Evolutionary conservation across 2,329 filamentous ascomycete genomes (phyloP).

Genomic region (Colletotrichum sublineola): DNA sequence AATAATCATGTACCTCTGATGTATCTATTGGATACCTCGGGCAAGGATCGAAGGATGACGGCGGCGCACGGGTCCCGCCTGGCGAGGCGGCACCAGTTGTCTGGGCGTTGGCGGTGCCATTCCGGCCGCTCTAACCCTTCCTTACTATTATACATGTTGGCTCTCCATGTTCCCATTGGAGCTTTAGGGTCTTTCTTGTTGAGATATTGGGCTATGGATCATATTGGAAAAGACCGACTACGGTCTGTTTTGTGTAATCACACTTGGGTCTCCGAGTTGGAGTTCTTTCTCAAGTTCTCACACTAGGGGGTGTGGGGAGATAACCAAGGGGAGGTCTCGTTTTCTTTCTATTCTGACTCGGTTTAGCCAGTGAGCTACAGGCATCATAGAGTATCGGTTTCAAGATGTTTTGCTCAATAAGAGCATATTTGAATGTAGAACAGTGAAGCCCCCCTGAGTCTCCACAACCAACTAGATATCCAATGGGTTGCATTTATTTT

Average conservation of each 20-base stretch:
- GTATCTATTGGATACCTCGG: background rate
- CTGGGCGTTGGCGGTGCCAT: background rate
- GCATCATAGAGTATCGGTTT: background rate
- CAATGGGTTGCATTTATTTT: background rate
- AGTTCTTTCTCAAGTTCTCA: background rate
- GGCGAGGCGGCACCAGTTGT: background rate
- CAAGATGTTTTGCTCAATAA: background rate
- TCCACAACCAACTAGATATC: background rate
- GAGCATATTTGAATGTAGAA: background rate
- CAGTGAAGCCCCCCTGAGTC: background rate
- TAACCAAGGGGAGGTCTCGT: background rate
- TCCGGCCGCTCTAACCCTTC: background rate
- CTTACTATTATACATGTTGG: background rate
- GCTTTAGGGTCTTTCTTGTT: background rate
- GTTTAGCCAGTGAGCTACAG: background rate
- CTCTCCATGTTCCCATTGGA: background rate
- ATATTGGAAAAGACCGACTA: background rate
- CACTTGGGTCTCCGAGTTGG: background rate
- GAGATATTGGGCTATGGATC: background rate
- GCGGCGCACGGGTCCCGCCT: background rate
- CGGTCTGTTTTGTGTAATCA: background rate
- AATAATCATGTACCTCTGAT: background rate
- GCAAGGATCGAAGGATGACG: background rate
- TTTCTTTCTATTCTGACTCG: background rate
- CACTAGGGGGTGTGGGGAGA: background rate